Conservation (phyloP, 371 early-diverging fungal species). For the Sporodiniella umbellata region DNA sequence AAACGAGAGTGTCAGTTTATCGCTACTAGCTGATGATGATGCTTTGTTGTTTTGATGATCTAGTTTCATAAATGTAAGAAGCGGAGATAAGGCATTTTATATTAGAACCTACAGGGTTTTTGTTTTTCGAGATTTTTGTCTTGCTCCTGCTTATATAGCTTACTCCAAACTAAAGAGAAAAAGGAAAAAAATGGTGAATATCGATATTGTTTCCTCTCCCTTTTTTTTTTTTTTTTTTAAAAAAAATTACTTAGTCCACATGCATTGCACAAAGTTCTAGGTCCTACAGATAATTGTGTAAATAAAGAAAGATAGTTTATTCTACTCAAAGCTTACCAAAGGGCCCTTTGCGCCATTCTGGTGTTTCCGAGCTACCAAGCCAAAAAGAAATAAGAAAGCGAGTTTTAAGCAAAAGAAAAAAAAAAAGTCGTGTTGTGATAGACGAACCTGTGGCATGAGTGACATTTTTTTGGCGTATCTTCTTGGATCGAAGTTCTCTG, state of each 20-base stretch:
- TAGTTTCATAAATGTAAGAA: neutral
- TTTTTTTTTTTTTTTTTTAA: neutral
- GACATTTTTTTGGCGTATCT: constrained; percentile 14
- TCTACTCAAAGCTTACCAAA: constrained; percentile 24
- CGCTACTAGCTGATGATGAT: neutral
- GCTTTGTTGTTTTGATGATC: neutral
- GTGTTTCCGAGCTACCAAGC: constrained; percentile 25
- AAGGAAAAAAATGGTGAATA: too few relatives aligned
- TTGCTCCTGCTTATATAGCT: constrained; percentile 13
- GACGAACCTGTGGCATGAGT: constrained; percentile 30
- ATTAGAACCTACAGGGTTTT: neutral
- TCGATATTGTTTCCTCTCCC: neutral
- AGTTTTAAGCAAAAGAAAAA: too few relatives aligned
- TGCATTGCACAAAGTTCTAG: constrained; percentile 37
- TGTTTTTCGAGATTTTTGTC: constrained; percentile 1
- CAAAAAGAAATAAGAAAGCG: neutral
- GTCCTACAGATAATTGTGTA: constrained; percentile 12
- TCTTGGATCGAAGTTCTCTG: too few relatives aligned
- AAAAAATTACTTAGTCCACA: constrained; percentile 28
- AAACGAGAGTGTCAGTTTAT: constrained; percentile 11
- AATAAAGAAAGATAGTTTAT: neutral
- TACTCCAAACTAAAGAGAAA: constrained; percentile 22
- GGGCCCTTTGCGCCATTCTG: constrained; percentile 38
- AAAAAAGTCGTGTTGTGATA: too few relatives aligned
- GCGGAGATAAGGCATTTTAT: too few relatives aligned